phyloP scores from a whole-genome alignment of 257 asterid genomes.

The Solanum piurae region DNA sequence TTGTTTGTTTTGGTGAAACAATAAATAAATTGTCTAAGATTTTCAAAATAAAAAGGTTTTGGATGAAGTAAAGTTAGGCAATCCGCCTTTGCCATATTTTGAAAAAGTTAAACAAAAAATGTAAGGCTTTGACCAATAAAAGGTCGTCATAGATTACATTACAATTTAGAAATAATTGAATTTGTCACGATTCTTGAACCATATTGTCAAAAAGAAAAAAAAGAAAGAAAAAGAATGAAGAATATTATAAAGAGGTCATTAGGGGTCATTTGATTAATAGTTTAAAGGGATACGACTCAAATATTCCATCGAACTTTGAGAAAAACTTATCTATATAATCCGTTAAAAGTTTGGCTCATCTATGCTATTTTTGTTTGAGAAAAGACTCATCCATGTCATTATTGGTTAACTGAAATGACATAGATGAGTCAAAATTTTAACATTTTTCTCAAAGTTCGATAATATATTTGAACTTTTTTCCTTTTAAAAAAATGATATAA shows the following conservation, averaged over 20 bases:
- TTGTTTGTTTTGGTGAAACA: not conserved
- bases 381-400: rapidly evolving
- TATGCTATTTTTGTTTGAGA: rapidly evolving
- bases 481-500: too few species aligned
- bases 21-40: too few species aligned
- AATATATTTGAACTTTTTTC: not conserved
- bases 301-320: rapidly evolving
- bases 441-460: not conserved
- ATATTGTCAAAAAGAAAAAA: not conserved
- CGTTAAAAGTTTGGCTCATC: rapidly evolving
- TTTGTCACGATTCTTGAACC: not conserved
- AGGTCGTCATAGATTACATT: not conserved
- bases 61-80: not conserved
- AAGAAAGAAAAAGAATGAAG: not conserved
- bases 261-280: not conserved
- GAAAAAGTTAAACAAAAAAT: not conserved
- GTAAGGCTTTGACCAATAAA: not conserved
- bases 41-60: not conserved
- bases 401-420: rapidly evolving
- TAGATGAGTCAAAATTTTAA: rapidly evolving
- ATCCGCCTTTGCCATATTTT: not conserved
- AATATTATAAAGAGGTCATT: not conserved
- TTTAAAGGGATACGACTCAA: not conserved
- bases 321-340: rapidly evolving
- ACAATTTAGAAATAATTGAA: not conserved